Percentiles rank a stretch among this genome's conserved stretches.
phyloP scores from a whole-genome alignment of 2,329 filamentous ascomycete genomes.

The Pseudogymnoascus verrucosus region DNA sequence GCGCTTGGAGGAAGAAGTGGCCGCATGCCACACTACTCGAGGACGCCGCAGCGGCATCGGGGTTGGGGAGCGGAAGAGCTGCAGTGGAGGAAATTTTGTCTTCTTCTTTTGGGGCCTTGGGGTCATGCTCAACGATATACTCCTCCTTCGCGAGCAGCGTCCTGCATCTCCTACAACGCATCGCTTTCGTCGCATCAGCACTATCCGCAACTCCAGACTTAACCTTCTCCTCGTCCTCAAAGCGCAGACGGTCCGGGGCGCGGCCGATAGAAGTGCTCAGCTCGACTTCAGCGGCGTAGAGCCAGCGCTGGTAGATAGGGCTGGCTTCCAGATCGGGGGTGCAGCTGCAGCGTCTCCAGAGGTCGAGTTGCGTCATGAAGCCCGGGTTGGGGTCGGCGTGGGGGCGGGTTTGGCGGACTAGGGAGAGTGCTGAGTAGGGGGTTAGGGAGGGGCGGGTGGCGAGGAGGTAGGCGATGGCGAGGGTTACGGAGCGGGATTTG shows the following conservation, averaged over 20 bases:
- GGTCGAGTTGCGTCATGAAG: slow-evolving; percentile 79
- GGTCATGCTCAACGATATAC: slow-evolving; percentile 49
- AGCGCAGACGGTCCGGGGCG: slow-evolving; percentile 73
- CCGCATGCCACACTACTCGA: slow-evolving; percentile 47
- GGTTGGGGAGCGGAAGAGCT: slow-evolving; percentile 16
- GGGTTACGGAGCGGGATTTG: slow-evolving; percentile 83
- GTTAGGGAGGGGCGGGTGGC: slow-evolving; percentile 48
- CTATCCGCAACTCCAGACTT: slow-evolving; percentile 15
- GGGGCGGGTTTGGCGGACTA: slow-evolving; percentile 62
- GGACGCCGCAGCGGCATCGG: slow-evolving; percentile 19
- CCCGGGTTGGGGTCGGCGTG: slow-evolving; percentile 84
- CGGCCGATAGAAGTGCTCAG: slow-evolving; percentile 64
- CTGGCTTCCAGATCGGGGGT: slow-evolving; percentile 60
- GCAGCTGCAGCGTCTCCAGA: slow-evolving; percentile 84
- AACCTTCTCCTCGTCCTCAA: slow-evolving; percentile 61
- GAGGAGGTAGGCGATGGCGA: slow-evolving; percentile 78
- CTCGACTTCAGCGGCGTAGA: slow-evolving; percentile 58
- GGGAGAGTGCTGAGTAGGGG: slow-evolving; percentile 51
- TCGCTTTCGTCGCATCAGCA: slow-evolving; percentile 36
- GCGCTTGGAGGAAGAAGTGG: slow-evolving; percentile 83
- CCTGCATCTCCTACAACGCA: slow-evolving; percentile 89
- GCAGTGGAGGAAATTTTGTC: slow-evolving; percentile 19
- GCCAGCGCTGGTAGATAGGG: slow-evolving; percentile 73
- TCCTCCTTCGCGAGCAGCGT: not conserved
- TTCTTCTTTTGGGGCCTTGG: slow-evolving; percentile 21